phyloP scores from a whole-genome alignment of 495 filamentous ascomycete species.

The Collariella sp. region DNA sequence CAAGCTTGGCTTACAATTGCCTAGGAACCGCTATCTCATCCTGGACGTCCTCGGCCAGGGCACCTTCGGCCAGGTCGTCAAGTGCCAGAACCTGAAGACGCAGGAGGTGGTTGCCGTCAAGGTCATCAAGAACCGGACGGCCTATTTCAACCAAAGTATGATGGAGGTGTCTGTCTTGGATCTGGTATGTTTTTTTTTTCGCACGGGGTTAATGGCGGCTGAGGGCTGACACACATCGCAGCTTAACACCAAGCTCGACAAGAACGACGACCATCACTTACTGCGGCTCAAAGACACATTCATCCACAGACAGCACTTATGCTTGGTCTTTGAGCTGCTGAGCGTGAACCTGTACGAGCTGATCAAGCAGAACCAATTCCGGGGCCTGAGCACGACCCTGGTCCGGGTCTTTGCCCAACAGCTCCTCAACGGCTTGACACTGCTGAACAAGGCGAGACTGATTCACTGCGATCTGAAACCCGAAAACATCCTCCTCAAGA shows the following conservation, averaged over 20 bases:
- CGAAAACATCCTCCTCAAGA: conserved; percentile 96
- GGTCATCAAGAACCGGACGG: conserved; percentile 97
- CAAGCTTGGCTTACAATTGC: conserved; percentile 11
- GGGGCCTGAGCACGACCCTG: conserved; percentile 91
- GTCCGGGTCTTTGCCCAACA: conserved; percentile 98
- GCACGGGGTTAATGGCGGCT: background rate
- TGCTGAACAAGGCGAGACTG: conserved; percentile 91
- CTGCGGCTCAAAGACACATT: conserved; percentile 96
- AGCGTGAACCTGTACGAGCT: conserved; percentile 98
- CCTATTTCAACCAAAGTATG: conserved; percentile 99
- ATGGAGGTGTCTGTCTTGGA: conserved; percentile 99
- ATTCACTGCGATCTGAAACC: conserved; percentile 99
- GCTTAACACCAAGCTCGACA: conserved; percentile 97
- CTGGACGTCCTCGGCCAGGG: conserved; percentile 96
- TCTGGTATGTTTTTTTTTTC: conserved; percentile 50
- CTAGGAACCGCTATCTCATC: conserved; percentile 95
- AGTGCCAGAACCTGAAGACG: conserved; percentile 97
- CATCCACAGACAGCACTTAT: conserved; percentile 95
- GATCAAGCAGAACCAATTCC: conserved; percentile 99
- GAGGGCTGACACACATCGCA: conserved; percentile 29
- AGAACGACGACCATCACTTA: conserved; percentile 97
- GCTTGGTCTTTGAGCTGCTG: conserved; percentile 92
- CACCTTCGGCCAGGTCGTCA: conserved; percentile 99
- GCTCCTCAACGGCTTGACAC: conserved; percentile 79
- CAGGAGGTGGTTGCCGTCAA: conserved; percentile 98